Evolutionary conservation across 2,329 filamentous ascomycete species (phyloP).

Genomic region (Alternaria sp.): DNA sequence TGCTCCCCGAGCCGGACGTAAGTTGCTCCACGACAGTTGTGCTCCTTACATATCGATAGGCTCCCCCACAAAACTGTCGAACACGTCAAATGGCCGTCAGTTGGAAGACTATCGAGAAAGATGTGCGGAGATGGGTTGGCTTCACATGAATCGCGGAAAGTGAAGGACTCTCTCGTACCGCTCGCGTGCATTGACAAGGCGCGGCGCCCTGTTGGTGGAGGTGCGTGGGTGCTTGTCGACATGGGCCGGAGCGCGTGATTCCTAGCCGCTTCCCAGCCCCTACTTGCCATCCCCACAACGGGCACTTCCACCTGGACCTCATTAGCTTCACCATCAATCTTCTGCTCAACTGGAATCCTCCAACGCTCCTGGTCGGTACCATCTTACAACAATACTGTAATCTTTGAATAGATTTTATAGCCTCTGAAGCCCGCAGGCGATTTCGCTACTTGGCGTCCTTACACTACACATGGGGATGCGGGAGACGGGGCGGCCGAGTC

Average conservation of each 20-base stretch:
- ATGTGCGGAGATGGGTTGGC: not conserved
- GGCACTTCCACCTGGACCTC: not conserved
- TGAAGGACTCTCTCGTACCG: not conserved
- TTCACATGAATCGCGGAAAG: not conserved
- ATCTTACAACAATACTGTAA: not conserved
- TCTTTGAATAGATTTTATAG: not conserved
- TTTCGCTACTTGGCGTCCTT: not conserved
- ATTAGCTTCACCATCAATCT: not conserved
- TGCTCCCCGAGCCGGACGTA: not conserved
- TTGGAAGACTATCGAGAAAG: not conserved
- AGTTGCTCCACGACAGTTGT: not conserved
- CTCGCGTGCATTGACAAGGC: not conserved
- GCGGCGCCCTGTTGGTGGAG: slow-evolving; percentile 1
- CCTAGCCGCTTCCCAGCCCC: slow-evolving; percentile 5
- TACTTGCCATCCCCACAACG: not conserved
- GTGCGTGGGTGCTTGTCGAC: not conserved
- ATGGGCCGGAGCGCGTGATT: not conserved
- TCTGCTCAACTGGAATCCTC: not conserved
- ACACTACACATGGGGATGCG: not conserved
- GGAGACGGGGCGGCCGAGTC: not conserved
- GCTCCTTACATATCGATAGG: not conserved
- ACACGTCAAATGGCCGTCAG: not conserved
- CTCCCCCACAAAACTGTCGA: not conserved
- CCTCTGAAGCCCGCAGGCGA: not conserved
- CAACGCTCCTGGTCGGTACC: not conserved